phyloP scores from a whole-genome alignment of 345 rosid species.

The Melastoma malabathricum region DNA sequence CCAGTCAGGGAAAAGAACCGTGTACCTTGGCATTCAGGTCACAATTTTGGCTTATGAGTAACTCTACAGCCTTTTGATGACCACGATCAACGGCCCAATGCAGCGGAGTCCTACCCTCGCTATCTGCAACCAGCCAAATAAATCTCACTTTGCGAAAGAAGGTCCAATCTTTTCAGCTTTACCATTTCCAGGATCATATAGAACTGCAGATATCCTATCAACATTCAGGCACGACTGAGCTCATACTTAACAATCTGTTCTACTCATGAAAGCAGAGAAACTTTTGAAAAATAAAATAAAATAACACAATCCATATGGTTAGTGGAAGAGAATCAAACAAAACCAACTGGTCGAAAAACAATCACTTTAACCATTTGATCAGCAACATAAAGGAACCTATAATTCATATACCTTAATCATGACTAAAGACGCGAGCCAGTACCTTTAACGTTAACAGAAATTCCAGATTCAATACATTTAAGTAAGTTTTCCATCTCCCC shows the following conservation, averaged over 20 bases:
- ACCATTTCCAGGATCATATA: not conserved
- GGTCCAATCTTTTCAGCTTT: not conserved
- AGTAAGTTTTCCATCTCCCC: slow-evolving; percentile 66
- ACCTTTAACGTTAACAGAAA: slow-evolving; percentile 58
- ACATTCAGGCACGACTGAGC: too few relatives aligned
- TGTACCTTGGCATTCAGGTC: slow-evolving; percentile 75
- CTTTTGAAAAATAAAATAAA: too few relatives aligned
- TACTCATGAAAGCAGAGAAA: too few relatives aligned
- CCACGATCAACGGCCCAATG: slow-evolving; percentile 99
- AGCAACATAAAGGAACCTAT: not conserved
- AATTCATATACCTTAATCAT: not conserved
- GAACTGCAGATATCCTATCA: too few relatives aligned
- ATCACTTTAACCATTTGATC: not conserved
- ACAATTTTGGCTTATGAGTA: slow-evolving; percentile 45
- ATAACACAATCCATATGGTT: too few relatives aligned
- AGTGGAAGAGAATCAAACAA: too few relatives aligned
- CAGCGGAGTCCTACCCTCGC: slow-evolving; percentile 86
- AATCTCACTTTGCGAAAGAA: slow-evolving; percentile 6
- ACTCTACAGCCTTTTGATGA: slow-evolving; percentile 36
- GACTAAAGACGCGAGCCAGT: not conserved
- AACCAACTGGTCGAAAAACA: not conserved
- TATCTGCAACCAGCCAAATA: slow-evolving; percentile 31
- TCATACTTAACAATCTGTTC: too few relatives aligned
- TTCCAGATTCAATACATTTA: slow-evolving; percentile 58
- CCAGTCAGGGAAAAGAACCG: too few relatives aligned